phyloP scores from a whole-genome alignment of 495 filamentous ascomycete genomes.

The Neurospora sp. region DNA sequence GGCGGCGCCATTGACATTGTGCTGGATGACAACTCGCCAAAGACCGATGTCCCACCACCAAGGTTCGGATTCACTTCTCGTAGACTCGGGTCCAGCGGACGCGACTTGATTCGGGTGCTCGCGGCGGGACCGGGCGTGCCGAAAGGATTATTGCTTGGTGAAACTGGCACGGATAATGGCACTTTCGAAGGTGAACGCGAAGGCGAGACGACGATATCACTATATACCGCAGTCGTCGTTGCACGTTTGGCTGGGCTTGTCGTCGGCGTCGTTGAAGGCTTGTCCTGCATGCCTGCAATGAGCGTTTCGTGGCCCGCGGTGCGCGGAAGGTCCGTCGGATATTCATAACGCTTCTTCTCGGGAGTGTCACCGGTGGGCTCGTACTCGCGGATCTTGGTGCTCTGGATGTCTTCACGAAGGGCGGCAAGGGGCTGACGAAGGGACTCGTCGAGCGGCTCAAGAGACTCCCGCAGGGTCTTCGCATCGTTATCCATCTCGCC shows the following conservation, averaged over 20 bases:
- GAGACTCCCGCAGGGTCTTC: slow-evolving; percentile 38
- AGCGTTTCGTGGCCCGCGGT: slow-evolving; percentile 63
- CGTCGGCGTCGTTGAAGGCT: slow-evolving; percentile 19
- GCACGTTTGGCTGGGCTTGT: neutral
- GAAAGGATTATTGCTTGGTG: neutral
- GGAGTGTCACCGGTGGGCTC: slow-evolving; percentile 77
- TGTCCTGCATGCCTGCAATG: slow-evolving; percentile 44
- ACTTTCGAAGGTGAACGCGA: slow-evolving; percentile 7
- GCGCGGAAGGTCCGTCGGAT: slow-evolving; percentile 62
- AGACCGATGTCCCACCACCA: slow-evolving; percentile 2
- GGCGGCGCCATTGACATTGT: slow-evolving; percentile 11
- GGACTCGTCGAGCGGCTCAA: slow-evolving; percentile 47
- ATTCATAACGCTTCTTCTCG: slow-evolving; percentile 62
- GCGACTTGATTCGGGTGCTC: neutral
- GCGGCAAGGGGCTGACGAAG: slow-evolving; percentile 57
- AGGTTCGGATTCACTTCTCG: slow-evolving; percentile 36
- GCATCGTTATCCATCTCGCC: slow-evolving; percentile 50
- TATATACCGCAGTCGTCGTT: slow-evolving; percentile 18
- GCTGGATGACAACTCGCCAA: slow-evolving; percentile 21
- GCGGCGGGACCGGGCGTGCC: slow-evolving; percentile 3
- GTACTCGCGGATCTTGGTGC: slow-evolving; percentile 63
- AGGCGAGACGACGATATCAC: slow-evolving; percentile 23
- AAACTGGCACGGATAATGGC: neutral
- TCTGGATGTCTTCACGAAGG: slow-evolving; percentile 54
- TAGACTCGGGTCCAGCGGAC: slow-evolving; percentile 23